Base-by-base conservation (phyloP, 352 stramenopile species). In the Globisporangium paroecandrum region DNA sequence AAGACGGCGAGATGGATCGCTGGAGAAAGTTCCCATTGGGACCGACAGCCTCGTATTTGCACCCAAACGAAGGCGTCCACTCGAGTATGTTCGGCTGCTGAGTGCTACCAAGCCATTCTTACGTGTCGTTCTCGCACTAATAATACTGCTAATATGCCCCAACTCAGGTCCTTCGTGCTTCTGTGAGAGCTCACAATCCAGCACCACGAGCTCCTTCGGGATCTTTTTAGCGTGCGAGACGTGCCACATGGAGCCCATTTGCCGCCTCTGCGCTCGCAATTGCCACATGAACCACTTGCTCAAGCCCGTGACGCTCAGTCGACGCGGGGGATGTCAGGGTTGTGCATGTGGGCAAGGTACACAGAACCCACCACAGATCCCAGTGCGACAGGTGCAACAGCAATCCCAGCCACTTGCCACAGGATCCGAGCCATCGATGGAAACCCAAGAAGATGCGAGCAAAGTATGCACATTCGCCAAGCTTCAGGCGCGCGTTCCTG, bases 1-100 rank as follows among this genome's bases (percentile, higher is more conserved):
- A 9, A 85, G 77, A 72, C 1, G 76, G 70, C 1, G 59, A 69
- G 24, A 76, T 85, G 38, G 82, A 93, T 76, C 82, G 82, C 53
- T 93, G 85, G 80, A 75, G 82, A 4, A 84, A 87, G 58, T 87
- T 91, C 58, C 71, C 79, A 5, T 53, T 91, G n/a, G 71, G 62
- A 25, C 22, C 61, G 0, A 49, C 64, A 0, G 36, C 41, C 7
- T 32, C 66, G n/a, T 60, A 61, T 22, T 25, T 71, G 15, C 20
- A 75, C 4, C 66, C 58, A 5, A 1, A 61, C 1, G 73, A 68
- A 41, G 69, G 34, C n/a, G 9, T 54, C 4, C 2, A 34, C 27
- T 29, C 60, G 4, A 64, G 43, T 67, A 53, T 25, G 58, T 29
- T 38, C 15, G 18, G 4, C 1, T 43, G 18, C 47, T 27, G 54